Evolutionary conservation across 2,329 filamentous ascomycete genomes (phyloP), one percentile per base, ranked within the genome.

Genomic region (Ophiosphaerella herpotricha): DNA sequence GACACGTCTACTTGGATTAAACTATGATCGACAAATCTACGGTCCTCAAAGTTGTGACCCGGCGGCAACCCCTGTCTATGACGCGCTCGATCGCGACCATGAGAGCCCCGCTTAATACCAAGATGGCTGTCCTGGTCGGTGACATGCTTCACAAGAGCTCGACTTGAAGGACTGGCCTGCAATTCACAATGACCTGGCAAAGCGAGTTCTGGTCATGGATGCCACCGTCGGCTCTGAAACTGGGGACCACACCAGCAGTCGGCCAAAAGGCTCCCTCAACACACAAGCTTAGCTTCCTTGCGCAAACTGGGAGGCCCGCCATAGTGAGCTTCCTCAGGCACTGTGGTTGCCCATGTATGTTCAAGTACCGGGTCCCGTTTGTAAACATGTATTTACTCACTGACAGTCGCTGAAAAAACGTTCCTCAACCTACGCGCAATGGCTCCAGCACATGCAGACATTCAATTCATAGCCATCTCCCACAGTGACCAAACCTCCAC

Each of bases 261-360:
- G 85, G 83, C 53, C 68, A 77, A 31, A 75, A 77, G 53, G 85
- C 85, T 1, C 86, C 86, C 1, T 76, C 75, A 5, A 78, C 82
- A 24, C 57, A 76, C 23, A 77, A 78, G 51, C 73, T 89, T 5
- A 64, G 67, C 7, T 70, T 88, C n/a, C 80, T 82, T 1, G 72
- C 77, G 1, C 71, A 77, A 21, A 61, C 75, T 58, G 70, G 69
- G 21, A 84, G 82, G 60, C 83, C 84, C 0, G 82, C 81, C 0
- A 67, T 91, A 1, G 73, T 91, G 16, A 80, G 84, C 13, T 91
- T 91, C 63, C 77, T 91, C 5, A 79, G 88, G 31, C 87, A 90
- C 68, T 90, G 87, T 67, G 88, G 87, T 31, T 89, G 87, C 74
- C 87, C 87, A 9, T 89, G 87, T 88, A 80, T 66, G 80, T 71